Percentiles rank a stretch among this genome's conserved stretches.
phyloP scores from a whole-genome alignment of 176 grass and related monocot species.

The Alopecurus myosuroides region DNA sequence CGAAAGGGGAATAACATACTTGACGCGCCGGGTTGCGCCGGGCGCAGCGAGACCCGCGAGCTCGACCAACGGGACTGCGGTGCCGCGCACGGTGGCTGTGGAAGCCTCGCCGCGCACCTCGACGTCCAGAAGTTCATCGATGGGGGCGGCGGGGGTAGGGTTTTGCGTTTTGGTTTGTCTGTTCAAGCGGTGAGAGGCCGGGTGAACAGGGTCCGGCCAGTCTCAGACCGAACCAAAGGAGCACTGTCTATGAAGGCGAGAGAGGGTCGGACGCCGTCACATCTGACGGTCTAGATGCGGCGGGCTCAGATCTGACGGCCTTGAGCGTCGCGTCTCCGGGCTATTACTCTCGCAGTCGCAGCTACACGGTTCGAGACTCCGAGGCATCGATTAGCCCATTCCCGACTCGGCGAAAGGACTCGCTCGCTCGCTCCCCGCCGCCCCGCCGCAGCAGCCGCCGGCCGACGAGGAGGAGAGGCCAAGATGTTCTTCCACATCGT shows the following conservation, averaged over 20 bases:
- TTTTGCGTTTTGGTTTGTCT: neutral
- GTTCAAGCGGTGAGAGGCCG: neutral
- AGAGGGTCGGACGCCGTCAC: neutral
- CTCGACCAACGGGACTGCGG: neutral
- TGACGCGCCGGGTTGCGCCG: neutral
- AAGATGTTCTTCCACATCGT: slow-evolving; percentile 98
- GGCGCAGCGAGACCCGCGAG: neutral
- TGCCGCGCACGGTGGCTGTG: neutral
- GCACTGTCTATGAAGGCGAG: neutral
- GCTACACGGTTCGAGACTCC: too few species aligned
- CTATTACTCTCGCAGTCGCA: neutral
- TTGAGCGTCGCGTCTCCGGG: neutral
- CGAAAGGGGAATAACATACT: slow-evolving; percentile 21
- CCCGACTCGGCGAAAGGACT: neutral
- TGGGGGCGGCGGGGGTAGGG: neutral
- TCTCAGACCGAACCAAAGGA: neutral
- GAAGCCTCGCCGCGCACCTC: slow-evolving; percentile 13
- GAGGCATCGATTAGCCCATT: neutral
- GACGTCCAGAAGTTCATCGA: neutral
- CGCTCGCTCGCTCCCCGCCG: neutral
- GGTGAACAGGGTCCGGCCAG: neutral
- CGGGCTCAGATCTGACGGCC: neutral
- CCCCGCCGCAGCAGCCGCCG: neutral
- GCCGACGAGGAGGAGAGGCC: neutral
- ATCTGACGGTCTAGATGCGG: neutral